Conservation (phyloP, 495 filamentous ascomycete species). For the Aspergillus homomorphus region DNA sequence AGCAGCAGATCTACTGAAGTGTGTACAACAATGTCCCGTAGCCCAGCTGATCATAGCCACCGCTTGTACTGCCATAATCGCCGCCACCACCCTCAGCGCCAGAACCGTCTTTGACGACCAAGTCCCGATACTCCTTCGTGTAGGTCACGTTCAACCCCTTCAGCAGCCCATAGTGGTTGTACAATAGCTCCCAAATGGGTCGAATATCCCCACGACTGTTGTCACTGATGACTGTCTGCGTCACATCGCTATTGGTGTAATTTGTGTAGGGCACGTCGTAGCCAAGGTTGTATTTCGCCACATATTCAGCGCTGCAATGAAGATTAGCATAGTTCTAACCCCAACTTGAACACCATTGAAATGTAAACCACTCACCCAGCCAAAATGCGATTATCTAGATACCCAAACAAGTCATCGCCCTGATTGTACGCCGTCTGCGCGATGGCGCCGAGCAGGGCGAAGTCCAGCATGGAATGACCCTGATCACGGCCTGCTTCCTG, state of each 20-base stretch:
- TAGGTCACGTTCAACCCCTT: conserved; percentile 34
- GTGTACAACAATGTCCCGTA: conserved; percentile 12
- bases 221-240: conserved; percentile 30
- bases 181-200: conserved; percentile 40
- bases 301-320: conserved; percentile 39
- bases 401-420: conserved; percentile 36
- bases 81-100: conserved; percentile 16
- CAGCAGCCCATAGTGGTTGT: conserved; percentile 34
- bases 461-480: conserved; percentile 39
- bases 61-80: conserved; percentile 13
- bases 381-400: conserved; percentile 33
- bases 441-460: conserved; percentile 36
- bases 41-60: conserved; percentile 15
- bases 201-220: conserved; percentile 29
- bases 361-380: conserved; percentile 23
- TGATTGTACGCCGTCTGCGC: conserved; percentile 44
- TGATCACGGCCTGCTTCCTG: conserved; percentile 47
- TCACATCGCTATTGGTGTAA: conserved; percentile 35
- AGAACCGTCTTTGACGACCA: conserved; percentile 9
- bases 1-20: too few relatives aligned
- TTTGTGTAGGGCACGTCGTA: conserved; percentile 40
- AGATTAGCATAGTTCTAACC: neutral
- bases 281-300: conserved; percentile 42
- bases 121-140: conserved; percentile 30
- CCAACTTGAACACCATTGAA: neutral